Percentiles rank a stretch among this genome's conserved stretches.
Evolutionary conservation across 331 rosid species (phyloP).

Genomic region (Acacia concinna): DNA sequence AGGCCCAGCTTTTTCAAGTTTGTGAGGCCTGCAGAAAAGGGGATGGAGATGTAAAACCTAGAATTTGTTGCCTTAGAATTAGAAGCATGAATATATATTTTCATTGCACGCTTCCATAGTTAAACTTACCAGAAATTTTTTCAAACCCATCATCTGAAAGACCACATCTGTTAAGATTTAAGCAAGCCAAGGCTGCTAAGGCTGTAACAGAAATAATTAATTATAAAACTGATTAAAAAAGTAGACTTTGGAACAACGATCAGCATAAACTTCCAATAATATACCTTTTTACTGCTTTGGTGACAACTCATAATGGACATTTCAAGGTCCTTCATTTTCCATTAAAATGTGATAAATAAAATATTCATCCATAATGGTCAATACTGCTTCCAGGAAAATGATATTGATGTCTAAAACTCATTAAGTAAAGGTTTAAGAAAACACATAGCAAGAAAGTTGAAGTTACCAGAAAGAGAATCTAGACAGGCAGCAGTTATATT

Average conservation of each 20-base stretch:
- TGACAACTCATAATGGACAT: neutral
- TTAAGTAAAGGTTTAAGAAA: conserved; percentile 1
- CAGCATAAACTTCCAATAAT: conserved; percentile 18
- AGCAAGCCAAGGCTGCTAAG: conserved; percentile 50
- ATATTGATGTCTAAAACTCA: conserved; percentile 4
- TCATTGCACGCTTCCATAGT: neutral
- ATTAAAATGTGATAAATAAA: conserved; percentile 9
- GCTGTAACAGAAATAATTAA: conserved; percentile 38
- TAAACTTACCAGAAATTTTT: conserved; percentile 55
- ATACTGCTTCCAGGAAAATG: neutral
- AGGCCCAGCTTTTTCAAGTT: conserved; percentile 63
- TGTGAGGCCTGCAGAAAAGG: conserved; percentile 52
- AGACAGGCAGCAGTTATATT: conserved; percentile 55
- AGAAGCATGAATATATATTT: conserved; percentile 11
- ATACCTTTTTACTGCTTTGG: neutral
- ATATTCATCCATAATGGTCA: conserved; percentile 10
- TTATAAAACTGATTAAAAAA: neutral
- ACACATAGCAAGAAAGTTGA: neutral
- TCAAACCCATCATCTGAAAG: conserved; percentile 62
- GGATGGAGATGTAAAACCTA: conserved; percentile 29
- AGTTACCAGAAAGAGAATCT: conserved; percentile 58
- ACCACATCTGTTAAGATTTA: conserved; percentile 64
- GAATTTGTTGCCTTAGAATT: conserved; percentile 4
- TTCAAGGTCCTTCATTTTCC: conserved; percentile 24
- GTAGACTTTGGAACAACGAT: conserved; percentile 13